Conservation (phyloP, 306 rosid genomes). For the Casuarina glauca region DNA sequence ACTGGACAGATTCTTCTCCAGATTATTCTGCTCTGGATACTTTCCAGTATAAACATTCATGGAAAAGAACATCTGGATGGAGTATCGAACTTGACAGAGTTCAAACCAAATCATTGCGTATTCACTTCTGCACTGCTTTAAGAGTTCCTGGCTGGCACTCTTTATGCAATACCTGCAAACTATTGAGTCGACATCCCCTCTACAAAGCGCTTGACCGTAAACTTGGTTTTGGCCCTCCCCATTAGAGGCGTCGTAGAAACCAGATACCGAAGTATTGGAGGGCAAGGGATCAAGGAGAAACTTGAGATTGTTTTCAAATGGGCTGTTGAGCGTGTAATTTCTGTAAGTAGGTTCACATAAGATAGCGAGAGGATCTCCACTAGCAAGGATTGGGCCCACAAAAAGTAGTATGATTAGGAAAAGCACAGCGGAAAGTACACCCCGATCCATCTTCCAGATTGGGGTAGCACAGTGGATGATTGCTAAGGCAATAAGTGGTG, state of each 20-base stretch:
- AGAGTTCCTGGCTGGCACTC: constrained; percentile 46
- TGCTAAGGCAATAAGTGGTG: not conserved
- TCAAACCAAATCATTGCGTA: constrained; percentile 67
- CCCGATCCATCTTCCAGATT: constrained; percentile 16
- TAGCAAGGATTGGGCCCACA: constrained; percentile 14
- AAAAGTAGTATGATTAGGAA: constrained; percentile 28
- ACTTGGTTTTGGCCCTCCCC: constrained; percentile 34
- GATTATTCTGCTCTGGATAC: constrained; percentile 23
- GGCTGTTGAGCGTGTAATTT: constrained; percentile 29
- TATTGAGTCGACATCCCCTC: constrained; percentile 57
- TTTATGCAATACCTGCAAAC: constrained; percentile 45
- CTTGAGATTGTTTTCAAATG: constrained; percentile 45
- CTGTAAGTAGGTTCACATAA: constrained; percentile 37
- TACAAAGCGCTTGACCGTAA: constrained; percentile 61
- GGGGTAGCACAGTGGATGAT: constrained; percentile 1
- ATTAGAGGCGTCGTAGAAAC: constrained; percentile 29
- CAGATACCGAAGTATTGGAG: constrained; percentile 34
- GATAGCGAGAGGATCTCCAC: constrained; percentile 30
- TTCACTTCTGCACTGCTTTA: constrained; percentile 32
- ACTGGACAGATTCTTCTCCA: constrained; percentile 31
- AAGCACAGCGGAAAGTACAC: constrained; percentile 20
- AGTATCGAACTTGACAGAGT: constrained; percentile 55
- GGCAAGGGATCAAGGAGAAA: constrained; percentile 42
- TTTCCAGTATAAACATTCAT: constrained; percentile 37
- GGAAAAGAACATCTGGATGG: constrained; percentile 35